Percentiles rank a stretch among this genome's conserved stretches.
These are phyloP conservation scores for Mesembryanthemum crystallinum DNA, from an alignment of 148 eudicot genomes.

Conservation along the genomic window DNA sequence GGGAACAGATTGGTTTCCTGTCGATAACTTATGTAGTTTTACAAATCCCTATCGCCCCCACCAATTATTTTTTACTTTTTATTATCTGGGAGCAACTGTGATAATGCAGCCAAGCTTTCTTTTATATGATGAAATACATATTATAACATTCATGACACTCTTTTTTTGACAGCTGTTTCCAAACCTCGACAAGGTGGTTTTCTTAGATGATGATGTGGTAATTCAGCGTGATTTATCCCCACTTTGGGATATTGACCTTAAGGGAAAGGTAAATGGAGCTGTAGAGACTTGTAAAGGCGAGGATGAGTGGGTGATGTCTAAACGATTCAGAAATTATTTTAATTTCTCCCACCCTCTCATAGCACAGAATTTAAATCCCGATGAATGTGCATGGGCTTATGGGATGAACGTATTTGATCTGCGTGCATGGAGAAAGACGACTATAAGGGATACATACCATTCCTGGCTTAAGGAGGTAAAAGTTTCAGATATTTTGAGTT, in stretches of 20 bases:
- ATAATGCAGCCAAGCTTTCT: not conserved
- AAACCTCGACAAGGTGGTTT: slow-evolving; percentile 85
- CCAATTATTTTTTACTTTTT: not conserved
- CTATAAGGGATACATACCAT: slow-evolving; percentile 84
- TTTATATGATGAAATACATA: not conserved
- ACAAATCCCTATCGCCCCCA: not conserved
- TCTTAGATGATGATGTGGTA: slow-evolving; percentile 93
- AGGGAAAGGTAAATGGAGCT: slow-evolving; percentile 95
- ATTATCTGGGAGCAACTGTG: not conserved
- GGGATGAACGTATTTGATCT: slow-evolving; percentile 98
- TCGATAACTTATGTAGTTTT: not conserved
- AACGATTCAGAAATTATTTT: slow-evolving; percentile 82
- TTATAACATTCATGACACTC: slow-evolving; percentile 7
- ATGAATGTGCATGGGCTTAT: slow-evolving; percentile 99
- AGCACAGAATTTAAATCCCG: slow-evolving; percentile 71
- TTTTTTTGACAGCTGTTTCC: slow-evolving; percentile 76
- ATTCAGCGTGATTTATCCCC: slow-evolving; percentile 91
- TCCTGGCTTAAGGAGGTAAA: slow-evolving; percentile 93
- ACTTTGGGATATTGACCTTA: slow-evolving; percentile 90
- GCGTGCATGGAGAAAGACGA: slow-evolving; percentile 81
- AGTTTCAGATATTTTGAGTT: not conserved
- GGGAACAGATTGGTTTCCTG: no score
- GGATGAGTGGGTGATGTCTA: slow-evolving; percentile 97
- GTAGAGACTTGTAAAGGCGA: slow-evolving; percentile 98
- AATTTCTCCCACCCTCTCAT: slow-evolving; percentile 94